Evolutionary conservation across 345 rosid genomes (phyloP).

Genomic region (Aethionema arabicum): DNA sequence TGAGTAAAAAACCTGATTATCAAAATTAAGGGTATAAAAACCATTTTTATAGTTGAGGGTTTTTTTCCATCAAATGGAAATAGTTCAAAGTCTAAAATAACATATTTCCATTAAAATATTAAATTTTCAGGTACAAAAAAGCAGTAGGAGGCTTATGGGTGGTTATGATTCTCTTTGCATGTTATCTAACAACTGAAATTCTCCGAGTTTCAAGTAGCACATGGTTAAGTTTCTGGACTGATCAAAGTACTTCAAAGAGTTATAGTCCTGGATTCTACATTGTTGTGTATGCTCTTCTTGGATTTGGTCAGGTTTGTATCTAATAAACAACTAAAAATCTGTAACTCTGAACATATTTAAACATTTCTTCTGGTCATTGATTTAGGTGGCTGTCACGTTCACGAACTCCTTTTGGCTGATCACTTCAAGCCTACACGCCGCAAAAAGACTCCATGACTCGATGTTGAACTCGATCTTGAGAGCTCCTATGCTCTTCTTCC

Average conservation of each 20-base stretch:
- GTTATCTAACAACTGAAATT: conserved; percentile 74
- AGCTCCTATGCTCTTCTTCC: conserved; percentile 94
- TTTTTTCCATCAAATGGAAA: too few relatives aligned
- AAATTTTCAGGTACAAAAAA: conserved; percentile 64
- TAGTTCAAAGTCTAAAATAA: too few relatives aligned
- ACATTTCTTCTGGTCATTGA: conserved; percentile 11
- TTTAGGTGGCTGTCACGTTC: conserved; percentile 74
- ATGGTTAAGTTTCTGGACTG: conserved; percentile 94
- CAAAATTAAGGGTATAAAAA: too few relatives aligned
- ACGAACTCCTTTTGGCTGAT: conserved; percentile 87
- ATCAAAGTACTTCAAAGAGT: conserved; percentile 55
- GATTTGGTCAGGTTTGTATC: conserved; percentile 69
- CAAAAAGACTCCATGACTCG: conserved; percentile 75
- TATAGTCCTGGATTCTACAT: conserved; percentile 66
- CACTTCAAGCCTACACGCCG: conserved; percentile 76
- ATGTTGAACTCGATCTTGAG: conserved; percentile 76
- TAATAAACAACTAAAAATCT: conserved; percentile 1
- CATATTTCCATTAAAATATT: background rate
- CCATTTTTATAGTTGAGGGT: too few relatives aligned
- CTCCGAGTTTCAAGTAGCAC: conserved; percentile 84
- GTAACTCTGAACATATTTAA: background rate
- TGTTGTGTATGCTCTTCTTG: conserved; percentile 63
- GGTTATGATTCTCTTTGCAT: conserved; percentile 64
- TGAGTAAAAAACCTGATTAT: too few relatives aligned
- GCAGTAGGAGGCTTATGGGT: conserved; percentile 95